Conservation (phyloP, 106 monocot species). For the Xerophyta viscosa region DNA sequence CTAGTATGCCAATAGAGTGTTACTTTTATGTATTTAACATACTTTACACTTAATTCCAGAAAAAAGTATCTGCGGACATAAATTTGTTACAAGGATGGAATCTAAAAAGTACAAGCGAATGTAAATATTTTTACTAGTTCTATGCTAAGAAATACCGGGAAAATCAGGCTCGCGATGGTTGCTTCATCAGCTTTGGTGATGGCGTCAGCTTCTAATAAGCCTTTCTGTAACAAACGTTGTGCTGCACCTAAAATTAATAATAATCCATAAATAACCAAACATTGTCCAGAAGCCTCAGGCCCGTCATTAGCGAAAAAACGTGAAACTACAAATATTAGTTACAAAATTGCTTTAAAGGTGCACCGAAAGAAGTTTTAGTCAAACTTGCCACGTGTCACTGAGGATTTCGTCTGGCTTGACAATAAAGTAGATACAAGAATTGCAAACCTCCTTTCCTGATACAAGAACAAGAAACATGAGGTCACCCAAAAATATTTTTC, state of each 20-base stretch:
- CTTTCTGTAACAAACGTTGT: conserved; percentile 61
- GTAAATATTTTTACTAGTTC: no score
- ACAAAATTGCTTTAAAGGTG: no score
- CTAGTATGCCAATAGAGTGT: no score
- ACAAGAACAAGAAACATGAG: neutral
- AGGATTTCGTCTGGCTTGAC: conserved; percentile 94
- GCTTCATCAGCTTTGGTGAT: conserved; percentile 71
- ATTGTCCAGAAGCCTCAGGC: no score
- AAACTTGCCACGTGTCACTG: conserved; percentile 90
- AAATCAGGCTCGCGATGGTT: conserved; percentile 61
- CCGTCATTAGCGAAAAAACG: no score
- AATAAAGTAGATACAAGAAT: conserved; percentile 80
- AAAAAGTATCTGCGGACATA: no score
- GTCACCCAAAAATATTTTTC: neutral
- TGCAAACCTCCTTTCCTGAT: conserved; percentile 86
- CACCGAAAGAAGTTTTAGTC: neutral
- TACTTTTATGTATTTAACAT: no score
- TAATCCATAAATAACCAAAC: no score
- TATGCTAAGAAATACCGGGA: conserved; percentile 43
- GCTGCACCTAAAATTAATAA: conserved; percentile 81
- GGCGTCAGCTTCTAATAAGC: conserved; percentile 59
- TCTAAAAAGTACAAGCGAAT: no score
- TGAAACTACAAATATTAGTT: no score
- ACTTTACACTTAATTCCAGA: no score
- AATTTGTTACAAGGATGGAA: no score